These are phyloP conservation scores for Microsporum audouinii DNA, from an alignment of 2,329 filamentous ascomycete genomes.

Conservation along the genomic window DNA sequence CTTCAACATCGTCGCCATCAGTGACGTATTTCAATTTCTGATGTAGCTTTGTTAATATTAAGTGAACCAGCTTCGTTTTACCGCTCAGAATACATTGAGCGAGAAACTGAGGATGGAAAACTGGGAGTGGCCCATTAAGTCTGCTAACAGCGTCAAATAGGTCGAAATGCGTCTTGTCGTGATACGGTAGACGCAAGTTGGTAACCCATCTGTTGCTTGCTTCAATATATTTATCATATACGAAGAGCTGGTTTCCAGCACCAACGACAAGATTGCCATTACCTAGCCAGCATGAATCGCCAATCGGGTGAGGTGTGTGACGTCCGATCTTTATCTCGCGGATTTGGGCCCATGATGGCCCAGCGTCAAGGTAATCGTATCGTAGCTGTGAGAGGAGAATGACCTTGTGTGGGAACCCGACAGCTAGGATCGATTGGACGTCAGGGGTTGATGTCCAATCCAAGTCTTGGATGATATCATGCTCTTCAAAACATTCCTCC, in stretches of 20 bases:
- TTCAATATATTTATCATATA: constrained; percentile 66
- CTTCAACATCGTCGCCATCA: constrained; percentile 68
- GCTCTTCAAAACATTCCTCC: constrained; percentile 58
- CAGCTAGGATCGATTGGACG: constrained; percentile 74
- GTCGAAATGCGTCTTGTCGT: constrained; percentile 46
- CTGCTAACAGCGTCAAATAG: constrained; percentile 72
- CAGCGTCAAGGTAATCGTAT: constrained; percentile 80
- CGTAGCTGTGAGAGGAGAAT: constrained; percentile 75
- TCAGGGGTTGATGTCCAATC: constrained; percentile 92
- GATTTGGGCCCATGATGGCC: constrained; percentile 79
- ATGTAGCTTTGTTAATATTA: constrained; percentile 60
- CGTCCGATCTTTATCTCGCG: constrained; percentile 71
- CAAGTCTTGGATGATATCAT: constrained; percentile 70
- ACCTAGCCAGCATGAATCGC: constrained; percentile 82
- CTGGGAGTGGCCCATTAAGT: constrained; percentile 74
- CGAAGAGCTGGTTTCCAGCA: constrained; percentile 80
- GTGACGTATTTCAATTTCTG: constrained; percentile 71
- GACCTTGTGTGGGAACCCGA: constrained; percentile 83
- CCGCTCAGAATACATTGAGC: constrained; percentile 76
- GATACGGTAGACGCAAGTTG: constrained; percentile 41
- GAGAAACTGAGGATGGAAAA: constrained; percentile 86
- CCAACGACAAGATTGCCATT: constrained; percentile 78
- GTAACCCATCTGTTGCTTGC: constrained; percentile 50
- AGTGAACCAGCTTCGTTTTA: constrained; percentile 59
- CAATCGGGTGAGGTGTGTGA: constrained; percentile 78